Evolutionary conservation across 768 basidiomycete genomes (phyloP).

Genomic region (Lactarius tabidus): DNA sequence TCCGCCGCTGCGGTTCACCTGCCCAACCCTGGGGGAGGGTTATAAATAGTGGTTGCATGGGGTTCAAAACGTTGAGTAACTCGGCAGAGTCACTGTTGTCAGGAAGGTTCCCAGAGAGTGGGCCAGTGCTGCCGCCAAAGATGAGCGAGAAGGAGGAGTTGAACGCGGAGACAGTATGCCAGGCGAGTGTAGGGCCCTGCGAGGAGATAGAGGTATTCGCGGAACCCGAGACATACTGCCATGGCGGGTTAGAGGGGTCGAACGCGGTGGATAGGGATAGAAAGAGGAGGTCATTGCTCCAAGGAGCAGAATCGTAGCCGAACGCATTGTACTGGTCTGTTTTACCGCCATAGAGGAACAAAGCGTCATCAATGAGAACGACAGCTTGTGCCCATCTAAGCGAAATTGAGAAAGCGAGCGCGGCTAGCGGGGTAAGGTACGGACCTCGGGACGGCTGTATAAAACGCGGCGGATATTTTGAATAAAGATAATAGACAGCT

Average conservation of each 20-base stretch:
- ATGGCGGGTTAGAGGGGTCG: slow-evolving; percentile 58
- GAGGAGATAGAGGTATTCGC: slow-evolving; percentile 39
- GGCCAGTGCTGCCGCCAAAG: slow-evolving; percentile 74
- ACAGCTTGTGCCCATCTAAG: slow-evolving; percentile 82
- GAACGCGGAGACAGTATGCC: slow-evolving; percentile 75
- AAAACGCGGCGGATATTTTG: not conserved
- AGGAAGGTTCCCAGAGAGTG: slow-evolving; percentile 51
- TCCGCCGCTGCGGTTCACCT: slow-evolving; percentile 65
- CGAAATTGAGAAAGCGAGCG: not conserved
- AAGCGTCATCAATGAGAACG: slow-evolving; percentile 50
- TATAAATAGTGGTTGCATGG: slow-evolving; percentile 42
- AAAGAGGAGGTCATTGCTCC: slow-evolving; percentile 62
- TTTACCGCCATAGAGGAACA: slow-evolving; percentile 80
- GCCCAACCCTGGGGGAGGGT: slow-evolving; percentile 52
- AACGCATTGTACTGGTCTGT: slow-evolving; percentile 64
- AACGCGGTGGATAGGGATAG: slow-evolving; percentile 65
- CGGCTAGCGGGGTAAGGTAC: not conserved
- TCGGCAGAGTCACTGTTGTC: slow-evolving; percentile 59
- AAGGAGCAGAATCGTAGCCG: slow-evolving; percentile 72
- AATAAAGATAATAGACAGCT: not conserved
- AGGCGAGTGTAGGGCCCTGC: slow-evolving; percentile 63
- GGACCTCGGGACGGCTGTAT: slow-evolving; percentile 9
- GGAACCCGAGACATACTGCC: slow-evolving; percentile 53
- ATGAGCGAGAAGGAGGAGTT: slow-evolving; percentile 50
- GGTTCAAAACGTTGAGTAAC: slow-evolving; percentile 45